Conservation (phyloP, 192 early-diverging fungal species). For the Gigaspora rosea region DNA sequence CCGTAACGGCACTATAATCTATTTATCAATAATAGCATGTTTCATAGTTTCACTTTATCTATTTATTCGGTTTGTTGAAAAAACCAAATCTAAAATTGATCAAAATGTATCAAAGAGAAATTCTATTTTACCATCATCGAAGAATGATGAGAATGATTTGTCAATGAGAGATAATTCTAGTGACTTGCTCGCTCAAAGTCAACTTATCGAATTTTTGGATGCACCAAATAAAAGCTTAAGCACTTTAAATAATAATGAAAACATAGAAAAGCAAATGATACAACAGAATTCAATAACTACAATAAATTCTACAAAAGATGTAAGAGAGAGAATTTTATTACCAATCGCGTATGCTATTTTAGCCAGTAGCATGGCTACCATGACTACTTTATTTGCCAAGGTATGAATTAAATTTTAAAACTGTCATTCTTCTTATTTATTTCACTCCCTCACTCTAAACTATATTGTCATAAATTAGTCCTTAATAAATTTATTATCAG, state of each 20-base stretch:
- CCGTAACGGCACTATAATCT: conserved; percentile 63
- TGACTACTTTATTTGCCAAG: conserved; percentile 81
- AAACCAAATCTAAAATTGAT: conserved; percentile 41
- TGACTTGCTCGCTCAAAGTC: too few species aligned
- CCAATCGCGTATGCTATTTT: conserved; percentile 74
- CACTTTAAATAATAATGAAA: too few species aligned
- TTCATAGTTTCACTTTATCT: conserved; percentile 58
- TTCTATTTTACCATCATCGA: too few species aligned
- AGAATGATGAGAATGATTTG: too few species aligned
- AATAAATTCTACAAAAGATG: too few species aligned
- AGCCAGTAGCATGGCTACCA: conserved; percentile 76
- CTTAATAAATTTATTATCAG: conserved; percentile 70
- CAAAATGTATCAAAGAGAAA: conserved; percentile 20
- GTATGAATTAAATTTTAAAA: neutral
- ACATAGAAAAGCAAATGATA: too few species aligned
- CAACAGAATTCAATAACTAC: too few species aligned
- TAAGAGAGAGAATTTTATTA: conserved; percentile 47
- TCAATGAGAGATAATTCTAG: too few species aligned
- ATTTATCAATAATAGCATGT: conserved; percentile 59
- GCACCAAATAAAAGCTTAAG: too few species aligned
- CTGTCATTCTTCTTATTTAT: neutral
- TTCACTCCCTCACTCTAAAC: neutral
- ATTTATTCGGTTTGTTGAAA: conserved; percentile 60
- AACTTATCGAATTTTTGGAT: too few species aligned
- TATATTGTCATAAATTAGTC: conserved; percentile 31